Evolutionary conservation across 805 yeast species (phyloP).

Genomic region (Saccharomycopsis schoenii): DNA sequence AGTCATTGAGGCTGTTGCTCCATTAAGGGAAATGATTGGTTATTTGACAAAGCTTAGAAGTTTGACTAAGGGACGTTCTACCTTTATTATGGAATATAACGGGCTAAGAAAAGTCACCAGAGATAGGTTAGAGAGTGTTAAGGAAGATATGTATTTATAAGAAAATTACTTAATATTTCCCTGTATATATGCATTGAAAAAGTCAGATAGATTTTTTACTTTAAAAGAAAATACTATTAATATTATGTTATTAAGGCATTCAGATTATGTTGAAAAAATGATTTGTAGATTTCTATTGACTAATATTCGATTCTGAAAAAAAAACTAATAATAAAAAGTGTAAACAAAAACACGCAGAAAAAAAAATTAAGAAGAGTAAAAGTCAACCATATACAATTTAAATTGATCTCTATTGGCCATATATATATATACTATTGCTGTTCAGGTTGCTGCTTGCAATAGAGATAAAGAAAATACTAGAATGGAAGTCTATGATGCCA

Average conservation of each 20-base stretch:
- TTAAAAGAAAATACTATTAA: too few relatives aligned
- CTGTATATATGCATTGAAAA: background rate
- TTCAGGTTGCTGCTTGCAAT: background rate
- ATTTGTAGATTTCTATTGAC: background rate
- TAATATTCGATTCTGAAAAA: background rate
- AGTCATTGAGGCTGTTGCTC: conserved; percentile 68
- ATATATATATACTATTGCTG: too few relatives aligned
- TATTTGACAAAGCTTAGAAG: conserved; percentile 71
- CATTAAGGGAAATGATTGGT: conserved; percentile 84
- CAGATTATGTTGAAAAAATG: too few relatives aligned
- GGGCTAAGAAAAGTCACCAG: conserved; percentile 61
- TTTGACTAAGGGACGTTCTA: conserved; percentile 82
- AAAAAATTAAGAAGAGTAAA: background rate
- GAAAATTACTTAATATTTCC: background rate
- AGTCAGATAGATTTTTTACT: too few relatives aligned
- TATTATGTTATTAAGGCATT: too few relatives aligned
- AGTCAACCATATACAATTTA: background rate
- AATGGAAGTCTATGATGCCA: background rate
- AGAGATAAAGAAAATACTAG: background rate
- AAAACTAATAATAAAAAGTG: background rate
- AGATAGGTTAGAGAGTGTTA: conserved; percentile 32
- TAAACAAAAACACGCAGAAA: background rate
- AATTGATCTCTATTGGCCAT: too few relatives aligned
- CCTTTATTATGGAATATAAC: conserved; percentile 65
- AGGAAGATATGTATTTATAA: conserved; percentile 7